Evolutionary conservation across 2,329 filamentous ascomycete species (phyloP), one percentile per base, ranked within the genome.

Genomic region (Monilinia fructicola): DNA sequence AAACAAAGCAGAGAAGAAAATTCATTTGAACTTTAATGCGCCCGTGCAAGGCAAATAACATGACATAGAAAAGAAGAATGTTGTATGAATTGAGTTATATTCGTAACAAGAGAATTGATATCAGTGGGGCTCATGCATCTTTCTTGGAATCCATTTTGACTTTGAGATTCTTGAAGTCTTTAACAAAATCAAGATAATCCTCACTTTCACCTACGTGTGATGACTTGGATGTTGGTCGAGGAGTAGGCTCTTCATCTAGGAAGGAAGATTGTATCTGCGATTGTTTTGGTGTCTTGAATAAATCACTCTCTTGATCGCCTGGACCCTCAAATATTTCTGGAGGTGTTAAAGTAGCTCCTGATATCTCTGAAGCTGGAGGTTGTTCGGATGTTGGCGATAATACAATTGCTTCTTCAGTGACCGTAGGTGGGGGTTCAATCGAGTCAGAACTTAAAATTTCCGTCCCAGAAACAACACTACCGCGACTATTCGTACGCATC

Each of bases 401-500:
- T 26, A 35, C 11, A 50, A 60, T 35, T 6, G 50, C 50, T 14
- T 64, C 61, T 35, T 75, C 74, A 2, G 42, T 63, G 6, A 74
- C 72, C 2, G 74, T 75, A 50, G 73, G 73, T 18, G 74, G 73
- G 31, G 68, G 72, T 23, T 72, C 71, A 46, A 75, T 64, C 5
- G 10, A 31, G 26, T 55, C 61, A n/a, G 61, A 44, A 44, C 38
- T 56, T 21, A 35, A 14, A 23, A 61, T n/a, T 54, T 50, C 67
- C 31, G 73, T 74, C 10, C 67, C 71, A 18, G 74, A 76, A 7
- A 77, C 73, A 46, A 91, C 85, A 74, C 93, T 97, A 59, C 96
- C 94, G 73, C 94, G 90, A 75, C 92, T 97, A 77, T 97, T 96
- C 26, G 94, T 96, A 58, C 94, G 88, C 92, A 97, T 94, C 94